Base-by-base conservation (phyloP, 2,329 filamentous ascomycete species). In the Botrytis fabae region DNA sequence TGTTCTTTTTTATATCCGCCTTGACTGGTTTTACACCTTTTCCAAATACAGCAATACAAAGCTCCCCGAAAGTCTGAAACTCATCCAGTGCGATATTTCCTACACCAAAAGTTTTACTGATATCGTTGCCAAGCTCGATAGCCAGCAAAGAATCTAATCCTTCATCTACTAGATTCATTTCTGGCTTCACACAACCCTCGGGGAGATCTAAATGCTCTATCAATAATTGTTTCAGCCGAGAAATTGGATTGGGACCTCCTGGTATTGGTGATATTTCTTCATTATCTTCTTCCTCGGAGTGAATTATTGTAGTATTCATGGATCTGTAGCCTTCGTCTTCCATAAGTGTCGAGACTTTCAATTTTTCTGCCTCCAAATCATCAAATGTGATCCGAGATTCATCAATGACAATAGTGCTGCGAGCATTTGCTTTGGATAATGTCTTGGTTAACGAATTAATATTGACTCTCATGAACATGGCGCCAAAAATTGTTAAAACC, bases 281-380 rank as follows among this genome's bases (percentile, higher is more conserved):
- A 7, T 51, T 38, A 66, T 69, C 32, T 42, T 48, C 35, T 25
- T 57, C 42, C 14, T 69, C 46, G 22, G 65, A 69, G 54, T 69
- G 18, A n/a, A 54, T 35, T 28, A 28, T n/a, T 25, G 46, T 38
- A n/a, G 46, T 5, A 57, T 40, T 35, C 14, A 61, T 40, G 20
- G 59, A 61, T 22, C 20, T 62, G 35, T 62, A 62, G 1, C 60
- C 60, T 42, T 62, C 60, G 42, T 62, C 60, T 42, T 62, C 35
- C 9, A 40, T 18, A 9, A 22, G 5, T n/a, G 22, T 40, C 7
- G 20, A 62, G 35, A n/a, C 48, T 51, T 25, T 51, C 48, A 51
- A 16, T 2, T n/a, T n/a, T n/a, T 51, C 48, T 16, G 12, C 12
- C 12, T 51, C 48, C n/a, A 51, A n/a, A n/a, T 51, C 14, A n/a